Evolutionary conservation across 768 basidiomycete species (phyloP), one percentile per base, ranked within the genome.

Genomic region (Boletus bicolor): DNA sequence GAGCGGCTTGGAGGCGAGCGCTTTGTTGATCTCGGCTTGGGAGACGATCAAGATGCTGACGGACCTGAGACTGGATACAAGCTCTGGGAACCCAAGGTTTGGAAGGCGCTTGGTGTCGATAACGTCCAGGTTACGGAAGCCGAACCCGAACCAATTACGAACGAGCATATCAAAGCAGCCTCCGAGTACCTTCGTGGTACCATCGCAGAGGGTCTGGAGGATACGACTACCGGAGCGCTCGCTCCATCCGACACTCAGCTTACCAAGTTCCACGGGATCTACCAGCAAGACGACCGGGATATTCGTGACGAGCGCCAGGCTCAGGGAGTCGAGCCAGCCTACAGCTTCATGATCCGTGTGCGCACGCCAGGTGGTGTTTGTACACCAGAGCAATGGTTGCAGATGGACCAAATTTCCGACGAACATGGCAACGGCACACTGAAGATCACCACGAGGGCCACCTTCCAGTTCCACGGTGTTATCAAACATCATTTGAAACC

Each of bases 381-480:
- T 71, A 80, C 77, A 28, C 88, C 96, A 4, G 75, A 83, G 37
- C 97, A 99, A 74, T 98, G 97, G 97, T 76, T 95, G 49, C 83
- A 87, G 62, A 93, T 99, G 85, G 93, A 98, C 74, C 87, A 88
- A 64, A 98, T 99, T 63, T 84, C 97, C 51, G 97, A 98, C 69
- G 91, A 93, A 71, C 92, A 94, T 71, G 97, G 93, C 7, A 89
- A 84, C 57, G 85, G 89, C 44, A 93, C 95, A 6, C 89, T 98
- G 77, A 99, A 99, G 79, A 86, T 99, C 61, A 99, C 97, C 45
- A 99, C 97, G 35, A 82, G 97, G 58, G 86, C 93, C 71, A 99
- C 97, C 10, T 99, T 98, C 87, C 97, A 99, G 75, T 98, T 97
- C 81, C 97, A 99, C 72, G 97, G 97, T 53, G 91, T 99, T 64